Evolutionary conservation across 495 filamentous ascomycete genomes (phyloP), one percentile per base, ranked within the genome.

Genomic region (Saxophila tyrrhenica): DNA sequence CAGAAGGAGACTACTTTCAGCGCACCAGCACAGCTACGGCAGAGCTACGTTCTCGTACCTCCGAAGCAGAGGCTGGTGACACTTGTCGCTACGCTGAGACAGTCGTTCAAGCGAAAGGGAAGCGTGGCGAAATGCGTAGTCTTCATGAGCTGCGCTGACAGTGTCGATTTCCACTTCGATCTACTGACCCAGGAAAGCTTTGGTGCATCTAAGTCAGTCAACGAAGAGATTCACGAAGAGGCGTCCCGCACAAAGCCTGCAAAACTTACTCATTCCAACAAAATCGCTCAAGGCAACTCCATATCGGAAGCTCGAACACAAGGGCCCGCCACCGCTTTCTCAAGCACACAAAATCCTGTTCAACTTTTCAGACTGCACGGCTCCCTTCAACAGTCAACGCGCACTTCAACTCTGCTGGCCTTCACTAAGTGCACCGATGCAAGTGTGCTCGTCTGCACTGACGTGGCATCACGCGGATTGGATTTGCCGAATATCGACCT

Each of bases 121-220:
- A 86, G 87, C 1, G 82, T 92, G 20, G 94, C 91, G 82, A 95
- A 97, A 67, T 83, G 85, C 2, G 95, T 97, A 56, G 79, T 97
- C 48, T 98, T 98, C 69, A 86, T 98, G 39, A 94, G 89, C 1
- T 97, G 94, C 62, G 90, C 92, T 16, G 94, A 98, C 63, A 91
- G 86, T 10, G 92, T 97, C 45, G 89, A 98, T 64, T 98, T 94
- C 65, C 89, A 95, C 64, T 97, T 89, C 62, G 84, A 94, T 47
- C 69, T 95, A n/a, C 82, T 98, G 57, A 82, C 80, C 25, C 71
- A 78, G 19, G 52, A 67, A 21, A 45, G 60, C 22, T 25, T 23
- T 13, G 48, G 59, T 5, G 62, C 58, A 3, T 56, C 58, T 9
- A 16, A 25, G 17, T 20, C 42, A 20, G 19, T n/a, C 17, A 25